These are phyloP conservation scores for Phytophthora sojae DNA, from an alignment of 352 stramenopile species.

Conservation along the genomic window DNA sequence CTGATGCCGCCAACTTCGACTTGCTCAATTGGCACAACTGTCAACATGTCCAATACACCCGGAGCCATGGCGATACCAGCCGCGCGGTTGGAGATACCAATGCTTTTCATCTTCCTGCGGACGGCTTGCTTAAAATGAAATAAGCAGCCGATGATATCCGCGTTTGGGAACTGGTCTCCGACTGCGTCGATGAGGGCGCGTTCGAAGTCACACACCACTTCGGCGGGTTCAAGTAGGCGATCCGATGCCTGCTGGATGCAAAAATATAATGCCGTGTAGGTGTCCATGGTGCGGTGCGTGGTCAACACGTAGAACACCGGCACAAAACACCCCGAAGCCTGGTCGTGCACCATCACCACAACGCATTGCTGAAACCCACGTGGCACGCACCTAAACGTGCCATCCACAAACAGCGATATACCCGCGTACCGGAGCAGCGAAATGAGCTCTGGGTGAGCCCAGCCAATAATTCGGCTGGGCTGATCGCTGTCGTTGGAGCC, in stretches of 20 bases:
- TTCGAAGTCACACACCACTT: conserved; percentile 9
- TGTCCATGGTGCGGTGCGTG: not conserved
- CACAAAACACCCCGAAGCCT: not conserved
- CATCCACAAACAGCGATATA: conserved; percentile 34
- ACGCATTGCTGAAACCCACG: conserved; percentile 16
- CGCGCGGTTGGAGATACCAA: not conserved
- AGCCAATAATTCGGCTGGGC: conserved; percentile 25
- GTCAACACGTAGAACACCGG: conserved; percentile 17
- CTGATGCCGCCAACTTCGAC: not conserved
- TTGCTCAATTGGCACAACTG: not conserved
- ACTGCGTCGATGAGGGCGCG: conserved; percentile 13
- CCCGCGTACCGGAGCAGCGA: conserved; percentile 7
- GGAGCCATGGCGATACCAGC: conserved; percentile 1
- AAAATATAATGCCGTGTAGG: conserved; percentile 13
- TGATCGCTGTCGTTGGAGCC: not conserved
- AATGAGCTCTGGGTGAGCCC: conserved; percentile 21
- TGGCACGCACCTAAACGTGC: conserved; percentile 20
- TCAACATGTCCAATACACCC: conserved; percentile 12
- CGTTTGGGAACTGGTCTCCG: conserved; percentile 11
- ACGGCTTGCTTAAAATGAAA: conserved; percentile 18
- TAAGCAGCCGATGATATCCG: conserved; percentile 13
- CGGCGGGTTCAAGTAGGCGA: conserved; percentile 2
- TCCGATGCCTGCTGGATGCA: conserved; percentile 6
- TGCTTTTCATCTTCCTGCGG: not conserved
- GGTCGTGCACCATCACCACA: conserved; percentile 26